Evolutionary conservation across 2,329 filamentous ascomycete species (phyloP), one percentile per base, ranked within the genome.

Genomic region (Daldinia eschscholtzii): DNA sequence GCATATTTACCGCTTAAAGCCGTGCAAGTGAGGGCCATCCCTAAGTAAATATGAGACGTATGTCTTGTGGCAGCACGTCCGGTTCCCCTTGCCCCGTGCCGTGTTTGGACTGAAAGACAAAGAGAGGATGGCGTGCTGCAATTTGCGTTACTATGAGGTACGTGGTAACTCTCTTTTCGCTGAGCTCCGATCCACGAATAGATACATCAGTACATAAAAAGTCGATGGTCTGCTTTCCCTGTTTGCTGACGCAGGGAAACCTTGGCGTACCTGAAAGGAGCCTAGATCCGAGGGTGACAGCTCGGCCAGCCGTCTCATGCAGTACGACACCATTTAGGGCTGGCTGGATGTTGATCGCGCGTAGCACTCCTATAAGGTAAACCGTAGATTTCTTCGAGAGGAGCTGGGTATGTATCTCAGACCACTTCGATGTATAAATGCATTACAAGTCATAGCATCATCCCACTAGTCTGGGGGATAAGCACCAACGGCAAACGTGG

Each of bases 321-420:
- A 62, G 57, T 68, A 65, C 67, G 41, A 72, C 70, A 66, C 57
- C 50, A 68, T 57, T 41, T 68, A 70, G 42, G 70, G 67, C 67
- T 72, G 62, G 42, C n/a, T 46, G 30, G 18, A 20, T 50, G 30
- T 58, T 57, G 15, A 58, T 57, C 46, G 41, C 46, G 41, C 33
- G 56, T 58, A 28, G 42, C 26, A 60, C 23, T 39, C 35, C 37
- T 46, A 53, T 59, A 59, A 41, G 35, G 53, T 61, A 35, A 44
- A 23, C 20, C 13, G 57, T 56, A 61, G 67, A 66, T 61, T 61
- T 56, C 26, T 61, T 61, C 53, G 35, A 53, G 46, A 12, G 30
- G 30, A n/a, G 20, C 20, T 23, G 2, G 20, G 33, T 35, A 33
- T 15, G n/a, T 57, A 39, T 59, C 37, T 44, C 52, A 23, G 35